Conservation (phyloP, 73 alveolate genomes). For the Paramecium tetraurelia region DNA sequence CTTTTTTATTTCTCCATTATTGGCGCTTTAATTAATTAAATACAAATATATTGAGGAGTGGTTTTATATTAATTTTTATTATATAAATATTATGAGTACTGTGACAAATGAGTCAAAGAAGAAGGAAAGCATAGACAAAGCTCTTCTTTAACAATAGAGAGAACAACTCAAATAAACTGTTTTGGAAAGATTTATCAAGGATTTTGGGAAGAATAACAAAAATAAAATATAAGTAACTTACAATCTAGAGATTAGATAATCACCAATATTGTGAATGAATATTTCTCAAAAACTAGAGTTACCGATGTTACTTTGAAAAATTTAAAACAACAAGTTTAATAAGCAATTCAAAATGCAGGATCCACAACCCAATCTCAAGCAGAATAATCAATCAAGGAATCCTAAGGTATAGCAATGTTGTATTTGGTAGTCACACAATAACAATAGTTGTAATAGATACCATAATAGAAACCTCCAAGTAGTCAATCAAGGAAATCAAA, state of each 20-base stretch:
- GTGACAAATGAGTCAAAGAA: background rate
- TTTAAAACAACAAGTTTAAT: background rate
- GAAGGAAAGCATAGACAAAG: conserved; percentile 41
- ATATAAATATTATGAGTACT: background rate
- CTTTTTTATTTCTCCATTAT: conserved; percentile 31
- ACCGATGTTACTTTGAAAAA: conserved; percentile 54
- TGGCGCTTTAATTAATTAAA: background rate
- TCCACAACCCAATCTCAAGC: background rate
- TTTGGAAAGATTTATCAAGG: conserved; percentile 50
- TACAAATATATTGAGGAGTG: background rate
- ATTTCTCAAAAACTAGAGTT: conserved; percentile 26
- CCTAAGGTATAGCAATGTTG: background rate
- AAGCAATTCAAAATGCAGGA: conserved; percentile 28
- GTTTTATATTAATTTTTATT: background rate
- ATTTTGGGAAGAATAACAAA: conserved; percentile 48
- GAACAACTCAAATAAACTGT: conserved; percentile 57
- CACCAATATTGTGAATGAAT: conserved; percentile 23
- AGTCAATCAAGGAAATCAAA: background rate
- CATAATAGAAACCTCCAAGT: conserved; percentile 13
- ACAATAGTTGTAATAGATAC: background rate
- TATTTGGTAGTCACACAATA: background rate
- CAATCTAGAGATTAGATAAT: background rate
- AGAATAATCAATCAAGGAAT: background rate
- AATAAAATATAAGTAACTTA: conserved; percentile 39
- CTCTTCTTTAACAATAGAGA: conserved; percentile 45